Conservation (phyloP, 2,329 filamentous ascomycete species). For the Colletotrichum neosansevieriae region DNA sequence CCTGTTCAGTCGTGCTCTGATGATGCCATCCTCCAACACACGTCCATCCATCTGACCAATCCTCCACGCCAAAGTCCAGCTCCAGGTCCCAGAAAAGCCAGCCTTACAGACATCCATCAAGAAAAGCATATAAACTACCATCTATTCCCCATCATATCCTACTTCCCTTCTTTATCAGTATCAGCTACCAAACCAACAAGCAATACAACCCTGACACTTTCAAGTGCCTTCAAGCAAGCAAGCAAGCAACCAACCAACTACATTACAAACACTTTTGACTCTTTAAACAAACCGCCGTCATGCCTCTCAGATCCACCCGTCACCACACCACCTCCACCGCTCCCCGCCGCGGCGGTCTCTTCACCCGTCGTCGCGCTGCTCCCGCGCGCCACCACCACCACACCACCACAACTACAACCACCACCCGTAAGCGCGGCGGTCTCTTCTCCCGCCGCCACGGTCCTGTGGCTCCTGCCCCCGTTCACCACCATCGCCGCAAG, state of each 20-base stretch:
- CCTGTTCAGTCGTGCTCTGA: slow-evolving; percentile 14
- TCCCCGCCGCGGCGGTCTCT: slow-evolving; percentile 34
- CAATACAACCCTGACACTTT: slow-evolving; percentile 24
- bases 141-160: slow-evolving; percentile 5
- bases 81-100: background rate
- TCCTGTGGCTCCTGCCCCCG: slow-evolving; percentile 47
- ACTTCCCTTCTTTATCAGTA: slow-evolving; percentile 16
- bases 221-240: slow-evolving; percentile 14
- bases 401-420: slow-evolving; percentile 49
- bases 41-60: background rate
- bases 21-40: slow-evolving; percentile 34
- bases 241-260: slow-evolving; percentile 10
- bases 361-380: slow-evolving; percentile 45
- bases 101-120: background rate
- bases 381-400: slow-evolving; percentile 42
- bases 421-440: slow-evolving; percentile 54
- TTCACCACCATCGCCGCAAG: slow-evolving; percentile 75
- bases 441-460: slow-evolving; percentile 55
- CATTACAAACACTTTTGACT: background rate
- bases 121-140: slow-evolving; percentile 37
- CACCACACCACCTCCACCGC: slow-evolving; percentile 41
- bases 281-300: slow-evolving; percentile 42
- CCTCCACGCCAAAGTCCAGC: background rate
- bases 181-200: slow-evolving; percentile 19
- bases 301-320: slow-evolving; percentile 48